phyloP scores from a whole-genome alignment of 2,329 filamentous ascomycete species.

The Penicillium sp. region DNA sequence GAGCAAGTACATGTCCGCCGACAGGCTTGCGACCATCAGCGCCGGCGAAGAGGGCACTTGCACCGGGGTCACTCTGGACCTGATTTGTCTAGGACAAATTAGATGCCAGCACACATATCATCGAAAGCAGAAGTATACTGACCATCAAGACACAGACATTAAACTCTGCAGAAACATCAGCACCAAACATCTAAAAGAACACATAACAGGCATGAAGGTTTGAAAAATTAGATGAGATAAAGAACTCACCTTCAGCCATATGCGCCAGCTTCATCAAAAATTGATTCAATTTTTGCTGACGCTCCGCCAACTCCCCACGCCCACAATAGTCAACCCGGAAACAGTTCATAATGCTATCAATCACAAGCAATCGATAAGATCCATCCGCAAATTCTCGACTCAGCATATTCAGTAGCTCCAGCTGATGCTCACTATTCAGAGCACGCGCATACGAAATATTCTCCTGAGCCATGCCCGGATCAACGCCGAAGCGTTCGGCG shows the following conservation, averaged over 20 bases:
- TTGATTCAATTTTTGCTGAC: slow-evolving; percentile 67
- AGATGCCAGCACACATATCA: background rate
- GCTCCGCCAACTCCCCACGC: slow-evolving; percentile 66
- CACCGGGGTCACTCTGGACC: slow-evolving; percentile 69
- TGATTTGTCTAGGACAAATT: slow-evolving; percentile 60
- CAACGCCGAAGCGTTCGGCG: slow-evolving; percentile 64
- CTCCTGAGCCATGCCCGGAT: slow-evolving; percentile 60
- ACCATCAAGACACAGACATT: slow-evolving; percentile 66
- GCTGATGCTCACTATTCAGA: slow-evolving; percentile 65
- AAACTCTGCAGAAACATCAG: slow-evolving; percentile 54
- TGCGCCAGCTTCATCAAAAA: slow-evolving; percentile 64
- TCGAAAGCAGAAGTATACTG: slow-evolving; percentile 10
- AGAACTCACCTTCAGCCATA: slow-evolving; percentile 59
- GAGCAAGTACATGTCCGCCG: slow-evolving; percentile 67
- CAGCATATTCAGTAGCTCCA: slow-evolving; percentile 63
- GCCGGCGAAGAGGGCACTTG: slow-evolving; percentile 65
- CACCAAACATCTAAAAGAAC: background rate
- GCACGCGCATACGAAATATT: slow-evolving; percentile 68
- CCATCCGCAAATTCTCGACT: slow-evolving; percentile 62
- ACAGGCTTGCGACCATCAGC: slow-evolving; percentile 68
- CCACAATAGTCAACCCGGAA: slow-evolving; percentile 68
- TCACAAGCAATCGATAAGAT: slow-evolving; percentile 65
- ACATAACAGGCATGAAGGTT: background rate
- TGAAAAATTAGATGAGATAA: background rate
- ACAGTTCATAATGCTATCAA: slow-evolving; percentile 70